Evolutionary conservation across 768 basidiomycete genomes (phyloP).

Genomic region (Boletus rubescentipes): DNA sequence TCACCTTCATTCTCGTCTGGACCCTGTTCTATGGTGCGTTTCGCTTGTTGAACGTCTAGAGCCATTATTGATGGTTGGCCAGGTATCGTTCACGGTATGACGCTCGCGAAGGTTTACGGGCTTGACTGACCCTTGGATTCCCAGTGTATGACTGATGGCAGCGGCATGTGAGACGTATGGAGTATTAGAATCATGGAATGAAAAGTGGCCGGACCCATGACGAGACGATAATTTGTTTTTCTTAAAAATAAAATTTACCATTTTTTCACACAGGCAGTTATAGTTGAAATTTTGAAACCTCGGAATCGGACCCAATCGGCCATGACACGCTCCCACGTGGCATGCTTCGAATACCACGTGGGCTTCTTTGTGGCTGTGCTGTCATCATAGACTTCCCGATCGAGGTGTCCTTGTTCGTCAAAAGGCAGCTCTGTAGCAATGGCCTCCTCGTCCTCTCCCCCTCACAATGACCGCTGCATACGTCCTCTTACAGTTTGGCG

Average conservation of each 20-base stretch:
- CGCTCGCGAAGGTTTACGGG: background rate
- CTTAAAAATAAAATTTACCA: background rate
- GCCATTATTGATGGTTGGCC: conserved; percentile 8
- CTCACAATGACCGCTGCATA: conserved; percentile 39
- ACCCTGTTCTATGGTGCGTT: conserved; percentile 86
- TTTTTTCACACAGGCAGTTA: too few relatives aligned
- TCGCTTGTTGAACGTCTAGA: background rate
- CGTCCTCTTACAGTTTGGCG: conserved; percentile 63
- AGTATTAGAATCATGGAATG: background rate
- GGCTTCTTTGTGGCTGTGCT: conserved; percentile 31
- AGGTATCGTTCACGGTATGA: conserved; percentile 51
- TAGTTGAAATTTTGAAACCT: conserved; percentile 13
- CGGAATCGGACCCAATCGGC: conserved; percentile 11
- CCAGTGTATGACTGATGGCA: conserved; percentile 42
- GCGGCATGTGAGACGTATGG: background rate
- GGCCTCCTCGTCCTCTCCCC: conserved; percentile 14
- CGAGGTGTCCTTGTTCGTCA: conserved; percentile 42
- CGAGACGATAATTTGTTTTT: too few relatives aligned
- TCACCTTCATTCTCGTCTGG: conserved; percentile 92
- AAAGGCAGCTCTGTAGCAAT: conserved; percentile 27
- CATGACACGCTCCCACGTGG: conserved; percentile 37
- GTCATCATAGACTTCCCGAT: conserved; percentile 36
- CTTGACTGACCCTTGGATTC: conserved; percentile 16
- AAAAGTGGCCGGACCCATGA: too few relatives aligned
- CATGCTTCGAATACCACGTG: conserved; percentile 29